phyloP scores from a whole-genome alignment of 495 filamentous ascomycete genomes.

The Sabuloglossum arenarium region DNA sequence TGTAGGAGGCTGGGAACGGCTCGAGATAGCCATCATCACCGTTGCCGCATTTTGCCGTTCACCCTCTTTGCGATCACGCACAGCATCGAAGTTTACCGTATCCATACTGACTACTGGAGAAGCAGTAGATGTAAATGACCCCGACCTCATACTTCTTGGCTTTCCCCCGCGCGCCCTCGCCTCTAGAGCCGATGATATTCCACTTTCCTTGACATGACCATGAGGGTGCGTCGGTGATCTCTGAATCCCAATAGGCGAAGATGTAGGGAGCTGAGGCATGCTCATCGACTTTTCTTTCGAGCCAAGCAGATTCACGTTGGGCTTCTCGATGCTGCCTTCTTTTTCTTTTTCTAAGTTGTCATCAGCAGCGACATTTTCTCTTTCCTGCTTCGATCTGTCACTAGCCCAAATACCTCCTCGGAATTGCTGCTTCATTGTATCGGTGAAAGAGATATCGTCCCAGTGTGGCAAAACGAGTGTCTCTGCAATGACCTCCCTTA shows the following conservation, averaged over 20 bases:
- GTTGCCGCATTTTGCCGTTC: conserved; percentile 35
- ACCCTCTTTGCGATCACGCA: conserved; percentile 19
- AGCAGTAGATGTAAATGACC: conserved; percentile 41
- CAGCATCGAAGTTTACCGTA: conserved; percentile 35
- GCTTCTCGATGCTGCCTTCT: conserved; percentile 14
- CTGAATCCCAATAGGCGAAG: conserved; percentile 13
- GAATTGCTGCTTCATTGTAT: conserved; percentile 52
- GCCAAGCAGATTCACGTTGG: conserved; percentile 18
- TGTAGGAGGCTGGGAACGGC: conserved; percentile 34
- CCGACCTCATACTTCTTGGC: conserved; percentile 35
- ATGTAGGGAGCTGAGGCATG: conserved; percentile 22
- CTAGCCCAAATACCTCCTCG: conserved; percentile 68
- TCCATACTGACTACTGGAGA: conserved; percentile 43
- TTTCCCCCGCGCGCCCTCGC: conserved; percentile 18
- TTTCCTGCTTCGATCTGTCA: conserved; percentile 24
- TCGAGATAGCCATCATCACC: conserved; percentile 45
- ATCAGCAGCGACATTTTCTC: conserved; percentile 30
- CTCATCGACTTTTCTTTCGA: conserved; percentile 37
- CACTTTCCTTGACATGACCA: conserved; percentile 9
- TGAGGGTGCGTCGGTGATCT: conserved; percentile 7
- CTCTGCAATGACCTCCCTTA: conserved; percentile 81
- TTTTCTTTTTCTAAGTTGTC: conserved; percentile 18
- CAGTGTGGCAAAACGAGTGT: conserved; percentile 87
- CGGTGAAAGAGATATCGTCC: conserved; percentile 83
- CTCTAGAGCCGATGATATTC: conserved; percentile 22